A percentile compares a stretch with the other conserved stretches of the same genome.
phyloP scores from a whole-genome alignment of 352 stramenopile species.

The Phytophthora citricola region DNA sequence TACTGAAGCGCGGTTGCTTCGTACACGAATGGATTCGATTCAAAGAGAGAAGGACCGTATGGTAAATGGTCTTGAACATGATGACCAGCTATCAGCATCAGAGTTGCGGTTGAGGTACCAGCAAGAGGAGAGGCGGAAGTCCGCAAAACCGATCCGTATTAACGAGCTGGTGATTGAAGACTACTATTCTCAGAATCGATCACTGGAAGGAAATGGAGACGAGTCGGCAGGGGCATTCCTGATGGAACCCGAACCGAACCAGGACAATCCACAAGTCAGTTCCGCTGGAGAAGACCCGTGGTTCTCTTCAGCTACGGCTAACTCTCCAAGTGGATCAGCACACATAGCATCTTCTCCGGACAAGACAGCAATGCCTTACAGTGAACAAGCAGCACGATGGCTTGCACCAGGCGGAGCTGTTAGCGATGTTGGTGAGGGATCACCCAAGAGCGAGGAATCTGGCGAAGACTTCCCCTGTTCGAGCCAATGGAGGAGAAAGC shows the following conservation, averaged over 20 bases:
- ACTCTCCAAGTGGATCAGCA: slow-evolving; percentile 27
- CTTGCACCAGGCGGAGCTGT: slow-evolving; percentile 37
- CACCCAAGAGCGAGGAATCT: slow-evolving; percentile 18
- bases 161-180: slow-evolving; percentile 90
- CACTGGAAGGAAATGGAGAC: slow-evolving; percentile 16
- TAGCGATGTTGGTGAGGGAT: slow-evolving; percentile 15
- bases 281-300: slow-evolving; percentile 54
- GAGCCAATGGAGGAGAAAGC: slow-evolving; percentile 61
- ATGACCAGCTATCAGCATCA: slow-evolving; percentile 66
- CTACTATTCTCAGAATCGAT: slow-evolving; percentile 67
- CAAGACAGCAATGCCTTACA: slow-evolving; percentile 44
- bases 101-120: slow-evolving; percentile 63
- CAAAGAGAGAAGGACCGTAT: slow-evolving; percentile 82
- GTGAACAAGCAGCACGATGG: slow-evolving; percentile 74
- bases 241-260: slow-evolving; percentile 48
- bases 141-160: slow-evolving; percentile 56
- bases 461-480: slow-evolving; percentile 36
- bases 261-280: slow-evolving; percentile 1
- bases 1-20: slow-evolving; percentile 83
- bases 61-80: slow-evolving; percentile 40
- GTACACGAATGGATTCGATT: slow-evolving; percentile 76
- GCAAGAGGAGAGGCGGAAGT: slow-evolving; percentile 51
- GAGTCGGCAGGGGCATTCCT: slow-evolving; percentile 61
- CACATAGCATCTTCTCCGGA: slow-evolving; percentile 55
- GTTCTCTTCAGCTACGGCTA: slow-evolving; percentile 51